Evolutionary conservation across 1,284 basidiomycete genomes (phyloP).

Genomic region (Ustilago crameri): DNA sequence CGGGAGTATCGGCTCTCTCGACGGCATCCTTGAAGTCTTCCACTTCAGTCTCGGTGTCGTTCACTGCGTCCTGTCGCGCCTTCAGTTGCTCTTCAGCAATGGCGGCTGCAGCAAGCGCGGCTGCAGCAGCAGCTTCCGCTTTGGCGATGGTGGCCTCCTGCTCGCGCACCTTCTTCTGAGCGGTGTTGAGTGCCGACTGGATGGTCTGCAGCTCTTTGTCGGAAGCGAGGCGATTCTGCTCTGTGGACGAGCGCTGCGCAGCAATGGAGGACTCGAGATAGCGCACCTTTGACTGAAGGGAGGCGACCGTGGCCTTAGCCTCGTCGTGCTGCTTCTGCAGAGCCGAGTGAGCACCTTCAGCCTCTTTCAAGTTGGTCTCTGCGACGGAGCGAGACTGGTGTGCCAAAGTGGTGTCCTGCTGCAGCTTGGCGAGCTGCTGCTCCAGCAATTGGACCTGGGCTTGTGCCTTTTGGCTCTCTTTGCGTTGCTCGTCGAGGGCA

Average conservation of each 20-base stretch:
- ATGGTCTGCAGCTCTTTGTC: slow-evolving; percentile 52
- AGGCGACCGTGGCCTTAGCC: slow-evolving; percentile 35
- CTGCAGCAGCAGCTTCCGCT: slow-evolving; percentile 44
- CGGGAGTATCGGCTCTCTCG: slow-evolving; percentile 14
- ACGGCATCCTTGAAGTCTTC: slow-evolving; percentile 45
- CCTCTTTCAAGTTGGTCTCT: slow-evolving; percentile 28
- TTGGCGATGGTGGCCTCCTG: slow-evolving; percentile 41
- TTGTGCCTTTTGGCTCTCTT: slow-evolving; percentile 12
- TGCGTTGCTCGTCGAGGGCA: slow-evolving; percentile 8
- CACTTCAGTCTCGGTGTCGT: slow-evolving; percentile 46
- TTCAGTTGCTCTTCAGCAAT: slow-evolving; percentile 37
- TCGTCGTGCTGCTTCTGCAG: slow-evolving; percentile 47
- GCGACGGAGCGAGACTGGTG: slow-evolving; percentile 20
- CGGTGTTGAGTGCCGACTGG: slow-evolving; percentile 47
- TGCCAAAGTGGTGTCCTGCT: slow-evolving; percentile 4
- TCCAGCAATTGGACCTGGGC: slow-evolving; percentile 6
- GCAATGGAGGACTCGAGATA: slow-evolving; percentile 48
- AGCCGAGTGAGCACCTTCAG: slow-evolving; percentile 19
- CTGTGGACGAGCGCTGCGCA: slow-evolving; percentile 44
- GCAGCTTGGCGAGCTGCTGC: slow-evolving; percentile 11
- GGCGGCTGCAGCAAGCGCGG: slow-evolving; percentile 35
- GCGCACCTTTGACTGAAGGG: slow-evolving; percentile 47
- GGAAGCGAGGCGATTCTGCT: slow-evolving; percentile 45
- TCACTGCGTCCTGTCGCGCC: slow-evolving; percentile 33
- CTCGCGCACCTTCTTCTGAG: slow-evolving; percentile 45